phyloP scores from a whole-genome alignment of 2,329 filamentous ascomycete species.

The Aspergillus felis region DNA sequence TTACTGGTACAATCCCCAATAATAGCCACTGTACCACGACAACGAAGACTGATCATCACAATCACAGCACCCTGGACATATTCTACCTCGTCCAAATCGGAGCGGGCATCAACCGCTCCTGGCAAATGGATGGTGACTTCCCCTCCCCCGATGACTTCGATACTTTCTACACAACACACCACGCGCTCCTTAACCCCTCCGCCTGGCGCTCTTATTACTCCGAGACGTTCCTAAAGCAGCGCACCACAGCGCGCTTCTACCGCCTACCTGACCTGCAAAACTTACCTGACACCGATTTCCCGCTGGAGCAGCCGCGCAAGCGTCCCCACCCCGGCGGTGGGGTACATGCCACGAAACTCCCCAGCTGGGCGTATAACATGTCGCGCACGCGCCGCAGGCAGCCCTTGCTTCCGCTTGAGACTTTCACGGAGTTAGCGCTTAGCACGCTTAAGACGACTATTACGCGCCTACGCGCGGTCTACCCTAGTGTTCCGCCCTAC shows the following conservation, averaged over 20 bases:
- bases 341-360: constrained; percentile 14
- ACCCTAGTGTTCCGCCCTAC: constrained; percentile 12
- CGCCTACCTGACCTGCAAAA: constrained; percentile 19
- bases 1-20: background rate
- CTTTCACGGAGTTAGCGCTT: constrained; percentile 16
- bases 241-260: constrained; percentile 19
- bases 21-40: background rate
- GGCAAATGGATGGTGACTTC: constrained; percentile 9
- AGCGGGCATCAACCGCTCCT: constrained; percentile 17
- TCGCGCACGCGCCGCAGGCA: constrained; percentile 10
- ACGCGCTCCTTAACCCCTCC: constrained; percentile 12
- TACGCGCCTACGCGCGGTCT: constrained; percentile 8
- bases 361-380: constrained; percentile 17
- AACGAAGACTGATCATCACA: constrained; percentile 1
- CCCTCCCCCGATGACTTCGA: constrained; percentile 13
- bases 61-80: constrained; percentile 17
- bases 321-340: background rate
- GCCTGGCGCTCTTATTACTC: constrained; percentile 13
- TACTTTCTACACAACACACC: constrained; percentile 14
- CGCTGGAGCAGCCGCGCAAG: constrained; percentile 9
- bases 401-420: constrained; percentile 7
- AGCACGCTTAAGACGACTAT: constrained; percentile 16
- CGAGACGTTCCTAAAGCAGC: constrained; percentile 10
- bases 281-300: constrained; percentile 16
- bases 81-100: constrained; percentile 19